Evolutionary conservation across 2,329 filamentous ascomycete genomes (phyloP).

Genomic region (Aspergillus sp.): DNA sequence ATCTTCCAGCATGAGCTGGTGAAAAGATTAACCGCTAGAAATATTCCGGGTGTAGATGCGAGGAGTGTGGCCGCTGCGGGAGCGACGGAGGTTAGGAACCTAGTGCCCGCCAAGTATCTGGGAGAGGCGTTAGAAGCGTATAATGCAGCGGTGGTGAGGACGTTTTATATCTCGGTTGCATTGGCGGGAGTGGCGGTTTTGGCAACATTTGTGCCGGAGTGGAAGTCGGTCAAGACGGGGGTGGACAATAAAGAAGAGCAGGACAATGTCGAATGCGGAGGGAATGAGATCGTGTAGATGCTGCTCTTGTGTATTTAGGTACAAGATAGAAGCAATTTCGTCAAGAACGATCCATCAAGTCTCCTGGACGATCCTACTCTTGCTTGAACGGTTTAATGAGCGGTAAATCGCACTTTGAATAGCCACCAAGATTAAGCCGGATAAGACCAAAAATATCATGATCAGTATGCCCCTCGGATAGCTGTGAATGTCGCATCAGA

Average conservation of each 20-base stretch:
- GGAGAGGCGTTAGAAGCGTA: background rate
- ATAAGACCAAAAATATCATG: conserved; percentile 49
- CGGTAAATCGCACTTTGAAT: conserved; percentile 32
- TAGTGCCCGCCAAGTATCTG: background rate
- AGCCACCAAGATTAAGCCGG: conserved; percentile 44
- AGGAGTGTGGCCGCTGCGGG: background rate
- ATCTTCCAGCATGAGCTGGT: background rate
- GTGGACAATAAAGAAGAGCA: too few species aligned
- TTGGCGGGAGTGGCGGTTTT: background rate
- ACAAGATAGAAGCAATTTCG: too few species aligned
- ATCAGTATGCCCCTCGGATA: conserved; percentile 49
- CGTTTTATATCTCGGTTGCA: background rate
- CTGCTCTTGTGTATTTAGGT: too few species aligned
- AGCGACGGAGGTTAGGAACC: background rate
- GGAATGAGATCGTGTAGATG: too few species aligned
- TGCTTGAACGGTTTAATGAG: background rate
- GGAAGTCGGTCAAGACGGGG: background rate
- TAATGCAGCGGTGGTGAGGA: background rate
- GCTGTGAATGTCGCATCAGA: conserved; percentile 21
- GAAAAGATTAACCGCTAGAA: background rate
- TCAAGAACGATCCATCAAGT: background rate
- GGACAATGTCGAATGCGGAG: too few species aligned
- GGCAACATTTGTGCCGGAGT: background rate
- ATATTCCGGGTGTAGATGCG: background rate
- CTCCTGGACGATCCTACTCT: background rate